A percentile compares a stretch with the other conserved stretches of the same genome.
These are phyloP conservation scores for Dryas octopetala DNA, from an alignment of 306 rosid species.

Conservation along the genomic window DNA sequence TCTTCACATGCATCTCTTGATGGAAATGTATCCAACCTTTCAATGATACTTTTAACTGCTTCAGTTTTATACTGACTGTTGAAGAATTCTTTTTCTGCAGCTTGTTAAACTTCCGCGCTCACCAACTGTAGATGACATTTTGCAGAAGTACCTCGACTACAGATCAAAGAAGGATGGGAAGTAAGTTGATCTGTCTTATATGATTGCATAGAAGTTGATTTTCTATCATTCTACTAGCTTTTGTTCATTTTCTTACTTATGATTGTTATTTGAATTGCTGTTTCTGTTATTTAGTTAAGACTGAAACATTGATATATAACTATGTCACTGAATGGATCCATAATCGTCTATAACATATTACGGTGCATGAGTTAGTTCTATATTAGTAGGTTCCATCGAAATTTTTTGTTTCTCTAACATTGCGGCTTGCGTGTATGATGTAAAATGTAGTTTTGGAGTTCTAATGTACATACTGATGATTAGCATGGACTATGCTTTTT, in stretches of 20 bases:
- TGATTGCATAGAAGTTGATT: constrained; percentile 2
- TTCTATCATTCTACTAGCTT: constrained; percentile 12
- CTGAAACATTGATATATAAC: constrained; percentile 1
- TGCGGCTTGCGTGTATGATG: neutral
- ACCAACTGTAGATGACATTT: constrained; percentile 93
- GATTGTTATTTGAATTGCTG: constrained; percentile 10
- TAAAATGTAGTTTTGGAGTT: constrained; percentile 4
- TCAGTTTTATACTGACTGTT: constrained; percentile 22
- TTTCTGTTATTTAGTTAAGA: constrained; percentile 3
- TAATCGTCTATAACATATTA: neutral
- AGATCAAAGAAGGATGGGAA: constrained; percentile 83
- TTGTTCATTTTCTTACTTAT: constrained; percentile 20
- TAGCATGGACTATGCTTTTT: constrained; percentile 27
- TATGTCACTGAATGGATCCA: neutral
- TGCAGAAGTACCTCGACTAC: constrained; percentile 81
- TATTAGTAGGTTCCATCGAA: neutral
- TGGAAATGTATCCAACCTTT: neutral
- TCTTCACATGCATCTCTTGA: constrained; percentile 19
- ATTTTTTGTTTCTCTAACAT: neutral
- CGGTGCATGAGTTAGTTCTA: neutral
- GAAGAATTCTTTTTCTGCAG: constrained; percentile 45
- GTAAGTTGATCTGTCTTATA: constrained; percentile 51
- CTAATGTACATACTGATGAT: constrained; percentile 21
- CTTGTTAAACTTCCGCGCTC: constrained; percentile 94
- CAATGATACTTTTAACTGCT: constrained; percentile 4